phyloP scores from a whole-genome alignment of 441 rosid genomes.

The Adansonia rubrostipa region DNA sequence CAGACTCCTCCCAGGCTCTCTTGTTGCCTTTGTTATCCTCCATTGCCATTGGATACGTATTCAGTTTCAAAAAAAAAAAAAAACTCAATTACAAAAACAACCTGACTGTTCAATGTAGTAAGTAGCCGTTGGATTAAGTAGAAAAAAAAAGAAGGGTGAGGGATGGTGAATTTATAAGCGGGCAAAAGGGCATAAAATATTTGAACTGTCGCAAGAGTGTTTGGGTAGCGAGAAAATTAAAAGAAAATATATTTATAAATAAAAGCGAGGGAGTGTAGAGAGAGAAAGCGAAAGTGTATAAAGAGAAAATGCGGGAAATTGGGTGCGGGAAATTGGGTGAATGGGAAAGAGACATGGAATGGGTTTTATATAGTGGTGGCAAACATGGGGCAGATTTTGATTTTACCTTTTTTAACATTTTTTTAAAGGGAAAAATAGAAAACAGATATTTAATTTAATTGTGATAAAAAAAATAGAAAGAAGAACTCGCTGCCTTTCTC shows the following conservation, averaged over 20 bases:
- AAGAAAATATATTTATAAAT: neutral
- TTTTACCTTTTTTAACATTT: slow-evolving; percentile 12
- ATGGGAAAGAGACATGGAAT: slow-evolving; percentile 27
- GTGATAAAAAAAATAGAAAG: too few relatives aligned
- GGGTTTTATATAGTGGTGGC: slow-evolving; percentile 40
- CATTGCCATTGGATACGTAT: slow-evolving; percentile 17
- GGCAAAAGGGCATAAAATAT: neutral
- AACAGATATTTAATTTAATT: neutral
- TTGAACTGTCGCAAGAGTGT: neutral
- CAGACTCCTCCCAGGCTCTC: slow-evolving; percentile 39
- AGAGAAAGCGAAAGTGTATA: slow-evolving; percentile 8
- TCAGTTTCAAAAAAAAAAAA: neutral
- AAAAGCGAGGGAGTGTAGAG: neutral
- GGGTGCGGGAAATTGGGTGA: slow-evolving; percentile 24
- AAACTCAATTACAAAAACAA: neutral
- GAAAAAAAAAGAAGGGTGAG: neutral
- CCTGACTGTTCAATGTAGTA: neutral
- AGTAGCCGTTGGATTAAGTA: neutral
- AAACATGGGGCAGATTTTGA: neutral
- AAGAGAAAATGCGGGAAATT: slow-evolving; percentile 33
- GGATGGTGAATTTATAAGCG: neutral
- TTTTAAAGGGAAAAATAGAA: neutral
- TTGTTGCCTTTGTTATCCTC: slow-evolving; percentile 24
- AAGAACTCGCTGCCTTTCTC: slow-evolving; percentile 23
- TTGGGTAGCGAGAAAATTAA: slow-evolving; percentile 8